Base-by-base conservation (phyloP, 2,329 filamentous ascomycete genomes). In the Fusarium sacchari region DNA sequence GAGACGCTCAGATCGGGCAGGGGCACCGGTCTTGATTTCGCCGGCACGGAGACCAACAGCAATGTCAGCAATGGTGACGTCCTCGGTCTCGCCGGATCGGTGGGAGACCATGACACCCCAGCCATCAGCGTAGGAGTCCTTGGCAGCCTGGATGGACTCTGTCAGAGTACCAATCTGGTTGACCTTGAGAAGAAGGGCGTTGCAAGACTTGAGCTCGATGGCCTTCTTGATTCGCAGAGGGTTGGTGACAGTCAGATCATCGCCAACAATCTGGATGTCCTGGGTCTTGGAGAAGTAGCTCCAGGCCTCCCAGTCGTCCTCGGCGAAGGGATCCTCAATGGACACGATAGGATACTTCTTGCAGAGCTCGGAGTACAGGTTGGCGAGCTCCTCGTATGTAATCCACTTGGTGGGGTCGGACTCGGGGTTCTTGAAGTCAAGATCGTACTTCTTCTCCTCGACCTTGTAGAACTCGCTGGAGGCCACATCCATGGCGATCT, bases 81-180 rank as follows among this genome's bases (percentile, higher is more conserved):
- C 96, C 88, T 98, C 96, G 70, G 96, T 99, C 93, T 99, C 96
- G 84, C 96, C 96, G 73, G 96, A 99, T 80, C 96, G 93, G 90
- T 99, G 96, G 77, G 96, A 98, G 76, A 99, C 96, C 96, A 99
- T 98, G 88, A 99, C 95, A 84, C 96, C 96, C 96, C 96, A 99
- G 84, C 91, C 92, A 80, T 94, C 96, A 78, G 93, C 93, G 84
- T 96, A 98, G 58, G 96, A 97, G 88, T 98, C 96, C 91, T 98
- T 98, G 84, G 96, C 96, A 64, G 96, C 96, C 89, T 98, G 95
- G 87, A 98, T 98, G 69, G 96, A 97, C 90, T 99, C 96, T 79
- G 94, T 97, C 81, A 99, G 92, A 79, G 96, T 98, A 87, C 96
- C 96, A 81, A 99, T 99, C 90, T 99, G 96, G 93, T 99, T 99